phyloP scores from a whole-genome alignment of 805 yeast genomes.

The Pichia membranifaciens region DNA sequence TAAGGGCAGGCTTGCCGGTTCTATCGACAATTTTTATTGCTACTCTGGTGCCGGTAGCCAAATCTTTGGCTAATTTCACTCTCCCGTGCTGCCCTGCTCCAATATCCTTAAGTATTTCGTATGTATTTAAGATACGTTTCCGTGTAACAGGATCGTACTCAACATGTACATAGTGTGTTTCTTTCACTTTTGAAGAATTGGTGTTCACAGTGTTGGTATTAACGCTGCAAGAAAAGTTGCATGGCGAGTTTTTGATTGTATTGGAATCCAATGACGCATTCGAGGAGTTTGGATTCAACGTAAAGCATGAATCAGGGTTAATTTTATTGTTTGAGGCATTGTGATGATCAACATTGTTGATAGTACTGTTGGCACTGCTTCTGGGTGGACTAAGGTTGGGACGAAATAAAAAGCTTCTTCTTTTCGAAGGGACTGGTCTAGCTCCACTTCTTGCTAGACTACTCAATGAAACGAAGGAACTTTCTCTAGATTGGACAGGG shows the following conservation, averaged over 20 bases:
- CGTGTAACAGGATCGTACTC: slow-evolving; percentile 86
- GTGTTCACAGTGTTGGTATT: not conserved
- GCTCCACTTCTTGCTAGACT: slow-evolving; percentile 15
- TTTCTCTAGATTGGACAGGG: slow-evolving; percentile 20
- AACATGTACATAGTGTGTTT: slow-evolving; percentile 69
- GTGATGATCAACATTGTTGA: slow-evolving; percentile 7
- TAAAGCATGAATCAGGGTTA: not conserved
- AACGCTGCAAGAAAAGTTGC: slow-evolving; percentile 6
- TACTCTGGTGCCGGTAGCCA: slow-evolving; percentile 57
- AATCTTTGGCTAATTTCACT: slow-evolving; percentile 82
- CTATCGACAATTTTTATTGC: slow-evolving; percentile 93
- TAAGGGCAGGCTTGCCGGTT: slow-evolving; percentile 43
- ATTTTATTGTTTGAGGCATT: not conserved
- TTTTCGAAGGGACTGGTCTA: slow-evolving; percentile 7
- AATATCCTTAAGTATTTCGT: slow-evolving; percentile 79
- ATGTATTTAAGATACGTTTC: slow-evolving; percentile 78
- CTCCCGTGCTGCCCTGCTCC: slow-evolving; percentile 99
- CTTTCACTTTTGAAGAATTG: slow-evolving; percentile 50
- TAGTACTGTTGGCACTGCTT: slow-evolving; percentile 1
- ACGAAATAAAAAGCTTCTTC: slow-evolving; percentile 10
- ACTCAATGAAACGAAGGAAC: slow-evolving; percentile 24
- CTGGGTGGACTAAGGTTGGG: slow-evolving; percentile 11
- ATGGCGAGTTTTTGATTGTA: not conserved
- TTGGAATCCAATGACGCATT: slow-evolving; percentile 6
- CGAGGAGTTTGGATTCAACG: slow-evolving; percentile 6